Conservation (phyloP, 1,139 yeast species). For the Hyphopichia pseudoburtonii region DNA sequence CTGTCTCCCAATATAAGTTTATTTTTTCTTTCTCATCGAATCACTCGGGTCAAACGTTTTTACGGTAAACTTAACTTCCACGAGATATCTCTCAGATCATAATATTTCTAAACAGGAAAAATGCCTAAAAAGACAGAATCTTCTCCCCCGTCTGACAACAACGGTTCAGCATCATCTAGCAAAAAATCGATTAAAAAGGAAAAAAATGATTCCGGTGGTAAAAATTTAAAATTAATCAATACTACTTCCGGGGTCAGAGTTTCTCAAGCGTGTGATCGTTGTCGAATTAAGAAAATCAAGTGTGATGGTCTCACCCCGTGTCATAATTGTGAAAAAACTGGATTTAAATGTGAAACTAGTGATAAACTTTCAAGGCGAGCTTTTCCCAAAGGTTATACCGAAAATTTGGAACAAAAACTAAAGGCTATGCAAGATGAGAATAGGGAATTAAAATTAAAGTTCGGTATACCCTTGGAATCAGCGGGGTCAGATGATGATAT, state of each 20-base stretch:
- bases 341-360: slow-evolving; percentile 67
- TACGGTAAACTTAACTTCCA: not conserved
- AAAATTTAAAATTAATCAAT: slow-evolving; percentile 39
- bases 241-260: slow-evolving; percentile 50
- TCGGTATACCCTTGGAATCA: slow-evolving; percentile 5
- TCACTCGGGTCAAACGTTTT: not conserved
- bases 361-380: slow-evolving; percentile 73
- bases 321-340: slow-evolving; percentile 61
- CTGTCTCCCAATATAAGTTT: no score
- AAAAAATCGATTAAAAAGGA: no score
- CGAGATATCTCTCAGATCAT: no score
- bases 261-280: slow-evolving; percentile 79
- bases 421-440: slow-evolving; percentile 62
- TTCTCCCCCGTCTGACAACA: not conserved
- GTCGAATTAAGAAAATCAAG: slow-evolving; percentile 72
- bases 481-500: not conserved
- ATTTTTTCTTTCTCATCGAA: not conserved
- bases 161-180: no score
- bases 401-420: slow-evolving; percentile 63
- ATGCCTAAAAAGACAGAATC: slow-evolving; percentile 1
- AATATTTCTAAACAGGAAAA: no score
- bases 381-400: slow-evolving; percentile 76
- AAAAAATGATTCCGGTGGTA: slow-evolving; percentile 9
- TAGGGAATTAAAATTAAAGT: slow-evolving; percentile 28
- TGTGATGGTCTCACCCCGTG: slow-evolving; percentile 78